Evolutionary conservation across 306 rosid species (phyloP), one percentile per base, ranked within the genome.

Genomic region (Sesbania bispinosa): DNA sequence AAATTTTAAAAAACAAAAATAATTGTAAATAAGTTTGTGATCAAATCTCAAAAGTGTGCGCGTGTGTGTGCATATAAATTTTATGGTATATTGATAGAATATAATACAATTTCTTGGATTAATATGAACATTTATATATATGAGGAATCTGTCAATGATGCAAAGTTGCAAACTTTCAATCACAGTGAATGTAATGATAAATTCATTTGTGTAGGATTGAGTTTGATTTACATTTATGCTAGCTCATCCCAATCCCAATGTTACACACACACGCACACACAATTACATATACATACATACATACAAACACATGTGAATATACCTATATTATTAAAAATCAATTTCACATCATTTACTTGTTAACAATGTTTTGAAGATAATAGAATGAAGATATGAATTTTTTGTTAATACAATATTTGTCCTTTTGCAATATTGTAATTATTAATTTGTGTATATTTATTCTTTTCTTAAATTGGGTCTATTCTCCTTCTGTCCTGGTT

Each of bases 401-500:
- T 20, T 20, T 43, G 10, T 47, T 14, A 52, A 27, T 38, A 0
- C 52, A 26, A 29, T 35, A 23, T 23, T 46, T 45, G 47, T 32
- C 20, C 24, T 38, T 32, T 79, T 66, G 36, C 32, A 41, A 20
- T 79, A 19, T 50, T 41, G 23, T 72, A 27, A 48, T 41, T 41
- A 18, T 54, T 24, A 30, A 65, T 43, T 21, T 18, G 14, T 43
- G 50, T 23, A 24, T 29, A 36, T 52, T 39, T 73, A 29, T 57
- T 42, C 29, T 43, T 68, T 41, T 73, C 35, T 24, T 36, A 19
- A 4, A 53, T 3, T 62, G 51, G n/a, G 71, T 45, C 13, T 38
- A 36, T 55, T 69, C 30, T 43, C 64, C 74, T 54, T 71, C 8
- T 55, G 29, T 46, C 27, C 67, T 63, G 33, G 53, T 54, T 74